Percentiles rank a stretch among this genome's conserved stretches.
Conservation (phyloP, 352 stramenopile species). For the Phytopythium cucurbitacearum region DNA sequence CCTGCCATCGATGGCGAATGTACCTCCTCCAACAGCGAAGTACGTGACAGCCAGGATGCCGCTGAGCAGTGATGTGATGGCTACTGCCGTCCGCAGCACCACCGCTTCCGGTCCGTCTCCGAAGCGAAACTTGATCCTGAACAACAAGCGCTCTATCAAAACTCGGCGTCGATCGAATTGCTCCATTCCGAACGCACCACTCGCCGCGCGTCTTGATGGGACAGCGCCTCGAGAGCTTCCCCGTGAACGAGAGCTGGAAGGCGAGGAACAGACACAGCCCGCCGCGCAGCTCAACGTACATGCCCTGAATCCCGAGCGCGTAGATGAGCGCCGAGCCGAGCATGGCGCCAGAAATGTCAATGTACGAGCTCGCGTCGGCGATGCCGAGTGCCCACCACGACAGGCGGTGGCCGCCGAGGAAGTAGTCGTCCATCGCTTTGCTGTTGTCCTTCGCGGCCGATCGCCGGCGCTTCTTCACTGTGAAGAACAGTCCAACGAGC, state of each 20-base stretch:
- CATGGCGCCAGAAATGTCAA: constrained; percentile 82
- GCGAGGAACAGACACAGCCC: constrained; percentile 74
- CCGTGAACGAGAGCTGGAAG: constrained; percentile 77
- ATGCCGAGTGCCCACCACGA: constrained; percentile 72
- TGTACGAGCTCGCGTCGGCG: constrained; percentile 80
- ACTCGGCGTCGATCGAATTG: too few relatives aligned
- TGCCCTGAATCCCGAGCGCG: constrained; percentile 68
- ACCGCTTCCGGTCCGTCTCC: constrained; percentile 42
- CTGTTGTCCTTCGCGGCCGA: constrained; percentile 19
- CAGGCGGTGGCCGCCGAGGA: constrained; percentile 56
- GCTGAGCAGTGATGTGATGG: constrained; percentile 55
- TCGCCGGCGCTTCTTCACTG: constrained; percentile 18
- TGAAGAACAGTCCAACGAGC: constrained; percentile 61
- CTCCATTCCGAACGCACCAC: constrained; percentile 30
- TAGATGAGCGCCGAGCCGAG: constrained; percentile 82
- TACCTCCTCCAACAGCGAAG: constrained; percentile 66
- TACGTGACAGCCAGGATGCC: constrained; percentile 68
- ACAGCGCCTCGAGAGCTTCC: constrained; percentile 73
- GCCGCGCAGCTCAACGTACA: constrained; percentile 83
- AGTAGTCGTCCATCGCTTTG: constrained; percentile 65
- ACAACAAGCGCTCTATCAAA: too few relatives aligned
- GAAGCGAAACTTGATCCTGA: constrained; percentile 83
- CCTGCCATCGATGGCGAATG: background rate
- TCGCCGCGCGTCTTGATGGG: constrained; percentile 75
- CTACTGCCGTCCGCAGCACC: constrained; percentile 56